Conservation (phyloP, 257 asterid genomes). For the Nicotiana obtusifolia region DNA sequence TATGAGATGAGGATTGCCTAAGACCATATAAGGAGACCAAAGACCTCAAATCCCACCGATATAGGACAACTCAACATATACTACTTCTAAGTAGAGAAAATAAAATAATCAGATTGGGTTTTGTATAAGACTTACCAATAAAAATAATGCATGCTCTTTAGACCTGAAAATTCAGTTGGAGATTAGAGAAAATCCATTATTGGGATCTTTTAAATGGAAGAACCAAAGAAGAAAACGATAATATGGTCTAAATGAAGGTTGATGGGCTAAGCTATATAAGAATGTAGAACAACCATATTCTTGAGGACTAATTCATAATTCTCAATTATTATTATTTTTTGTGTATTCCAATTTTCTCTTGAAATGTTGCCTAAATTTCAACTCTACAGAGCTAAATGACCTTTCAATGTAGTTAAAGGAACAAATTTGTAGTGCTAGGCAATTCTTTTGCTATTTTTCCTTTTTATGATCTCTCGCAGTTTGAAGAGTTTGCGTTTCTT, state of each 20-base stretch:
- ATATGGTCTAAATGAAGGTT: neutral
- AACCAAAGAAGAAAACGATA: neutral
- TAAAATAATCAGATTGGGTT: neutral
- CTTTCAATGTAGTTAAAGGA: neutral
- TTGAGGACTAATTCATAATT: neutral
- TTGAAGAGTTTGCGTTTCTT: neutral
- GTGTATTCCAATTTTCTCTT: neutral
- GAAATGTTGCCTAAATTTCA: neutral
- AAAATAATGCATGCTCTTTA: neutral
- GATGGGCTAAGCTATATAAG: neutral
- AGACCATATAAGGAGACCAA: too few species aligned
- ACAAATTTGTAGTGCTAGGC: neutral
- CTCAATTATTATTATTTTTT: too few species aligned
- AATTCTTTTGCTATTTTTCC: neutral
- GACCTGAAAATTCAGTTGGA: neutral
- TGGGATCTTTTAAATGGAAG: neutral
- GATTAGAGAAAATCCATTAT: neutral
- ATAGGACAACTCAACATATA: too few species aligned
- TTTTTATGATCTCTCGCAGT: conserved; percentile 1
- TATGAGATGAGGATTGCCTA: too few species aligned
- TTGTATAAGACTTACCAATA: neutral
- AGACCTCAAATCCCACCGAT: too few species aligned
- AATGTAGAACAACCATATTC: neutral
- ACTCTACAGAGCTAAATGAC: neutral
- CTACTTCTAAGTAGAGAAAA: neutral